phyloP scores from a whole-genome alignment of 2,329 filamentous ascomycete genomes.

The Cladosporium sphaerospermum region DNA sequence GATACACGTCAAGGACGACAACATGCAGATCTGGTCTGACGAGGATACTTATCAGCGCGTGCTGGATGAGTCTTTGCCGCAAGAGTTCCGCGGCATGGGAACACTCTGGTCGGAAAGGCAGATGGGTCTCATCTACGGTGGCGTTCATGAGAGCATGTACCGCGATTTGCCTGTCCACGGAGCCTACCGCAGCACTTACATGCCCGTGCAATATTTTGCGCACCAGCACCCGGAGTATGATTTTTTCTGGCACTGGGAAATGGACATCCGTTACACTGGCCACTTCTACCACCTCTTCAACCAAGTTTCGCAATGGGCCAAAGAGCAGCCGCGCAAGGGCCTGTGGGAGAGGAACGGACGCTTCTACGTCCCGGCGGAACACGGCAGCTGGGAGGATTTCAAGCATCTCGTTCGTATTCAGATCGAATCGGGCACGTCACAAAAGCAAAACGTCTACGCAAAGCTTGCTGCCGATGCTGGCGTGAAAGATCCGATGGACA shows the following conservation, averaged over 20 bases:
- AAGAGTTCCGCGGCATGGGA: constrained; percentile 47
- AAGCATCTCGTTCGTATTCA: constrained; percentile 58
- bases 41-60: constrained; percentile 65
- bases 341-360: constrained; percentile 72
- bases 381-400: constrained; percentile 69
- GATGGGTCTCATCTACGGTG: constrained; percentile 50
- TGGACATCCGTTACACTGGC: constrained; percentile 84
- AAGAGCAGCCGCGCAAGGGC: constrained; percentile 61
- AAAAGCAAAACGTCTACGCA: constrained; percentile 39
- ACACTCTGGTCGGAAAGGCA: constrained; percentile 48
- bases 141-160: constrained; percentile 45
- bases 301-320: constrained; percentile 60
- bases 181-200: constrained; percentile 67
- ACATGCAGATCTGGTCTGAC: constrained; percentile 75
- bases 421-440: constrained; percentile 47
- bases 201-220: constrained; percentile 93
- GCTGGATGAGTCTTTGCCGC: constrained; percentile 43
- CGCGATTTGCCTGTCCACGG: constrained; percentile 63
- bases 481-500: constrained; percentile 27
- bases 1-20: constrained; percentile 75
- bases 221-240: constrained; percentile 84
- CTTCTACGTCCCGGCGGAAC: constrained; percentile 67
- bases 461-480: constrained; percentile 25
- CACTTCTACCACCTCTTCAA: constrained; percentile 79
- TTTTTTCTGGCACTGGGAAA: constrained; percentile 92